Evolutionary conservation across 2,329 filamentous ascomycete species (phyloP).

Genomic region (Botryotinia narcissicola): DNA sequence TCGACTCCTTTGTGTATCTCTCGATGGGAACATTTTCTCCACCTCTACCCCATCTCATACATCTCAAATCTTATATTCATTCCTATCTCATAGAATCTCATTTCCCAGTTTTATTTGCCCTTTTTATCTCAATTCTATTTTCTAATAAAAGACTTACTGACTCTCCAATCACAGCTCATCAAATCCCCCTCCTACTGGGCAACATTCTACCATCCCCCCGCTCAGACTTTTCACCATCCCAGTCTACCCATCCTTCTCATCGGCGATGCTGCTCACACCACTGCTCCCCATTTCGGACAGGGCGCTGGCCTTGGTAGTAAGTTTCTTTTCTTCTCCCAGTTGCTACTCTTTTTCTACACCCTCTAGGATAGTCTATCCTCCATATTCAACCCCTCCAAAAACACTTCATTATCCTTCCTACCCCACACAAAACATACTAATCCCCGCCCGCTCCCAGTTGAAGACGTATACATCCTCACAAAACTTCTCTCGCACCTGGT

Average conservation of each 20-base stretch:
- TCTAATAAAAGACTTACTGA: background rate
- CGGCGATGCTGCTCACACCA: slow-evolving; percentile 1
- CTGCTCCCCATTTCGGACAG: slow-evolving; percentile 7
- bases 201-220: background rate
- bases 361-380: background rate
- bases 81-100: background rate
- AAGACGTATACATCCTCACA: slow-evolving; percentile 7
- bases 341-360: background rate
- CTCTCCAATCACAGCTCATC: background rate
- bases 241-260: background rate
- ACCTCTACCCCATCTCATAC: background rate
- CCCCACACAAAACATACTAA: background rate
- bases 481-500: background rate
- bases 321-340: background rate
- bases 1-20: background rate
- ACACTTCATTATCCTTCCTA: too few relatives aligned
- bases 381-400: background rate
- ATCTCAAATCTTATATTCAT: too few relatives aligned
- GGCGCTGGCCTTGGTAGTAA: slow-evolving; percentile 4
- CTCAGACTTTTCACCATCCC: background rate
- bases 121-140: accelerated
- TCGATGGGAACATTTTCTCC: background rate
- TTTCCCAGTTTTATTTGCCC: too few relatives aligned
- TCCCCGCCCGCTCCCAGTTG: background rate
- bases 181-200: slow-evolving; percentile 5